Base-by-base conservation (phyloP, 2,329 filamentous ascomycete species). In the Hymenoscyphus fructigenus region DNA sequence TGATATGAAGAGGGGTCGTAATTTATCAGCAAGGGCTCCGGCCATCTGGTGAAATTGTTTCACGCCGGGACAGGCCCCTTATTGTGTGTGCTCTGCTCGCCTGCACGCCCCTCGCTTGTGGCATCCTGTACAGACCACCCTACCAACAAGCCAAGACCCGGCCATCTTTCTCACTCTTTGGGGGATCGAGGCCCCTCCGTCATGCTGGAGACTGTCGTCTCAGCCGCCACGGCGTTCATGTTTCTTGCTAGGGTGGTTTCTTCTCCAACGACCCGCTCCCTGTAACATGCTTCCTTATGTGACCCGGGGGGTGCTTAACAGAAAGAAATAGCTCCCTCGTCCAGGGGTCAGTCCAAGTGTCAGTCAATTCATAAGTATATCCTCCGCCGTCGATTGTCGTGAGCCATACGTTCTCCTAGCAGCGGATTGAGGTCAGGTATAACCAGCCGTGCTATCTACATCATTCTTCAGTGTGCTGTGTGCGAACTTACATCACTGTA, bases 171-270 rank as follows among this genome's bases (percentile, higher is more conserved):
- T 17, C 17, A 29, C 50, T 23, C 50, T 20, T 29, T 14, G 23
- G 50, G 20, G 38, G 38, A 44, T 44, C 41, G n/a, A 56, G 53
- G 44, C 44, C 20, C 44, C 20, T 23, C 44, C 14, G 17, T 17
- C n/a, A 5, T 20, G n/a, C 44, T 50, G 44, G 32, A 41, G 57
- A 38, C 29, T 36, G 9, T 34, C 57, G 69, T 71, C 67, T 72
- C 68, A 66, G 66, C 70, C 70, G 62, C 67, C 68, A 71, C 64
- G 67, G 65, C 67, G 67, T 69, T 63, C 67, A 63, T 68, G 62
- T 67, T 58, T 62, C 59, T 44, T 55, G 44, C 56, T n/a, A 58
- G 55, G 61, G 32, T 12, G 12, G 28, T 17, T 17, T 47, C 32
- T 53, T 41, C 38, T 28, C 34, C 41, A 14, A 41, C 56, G 41